Evolutionary conservation across 2,329 filamentous ascomycete species (phyloP).

Genomic region (Verticillium klebahnii): DNA sequence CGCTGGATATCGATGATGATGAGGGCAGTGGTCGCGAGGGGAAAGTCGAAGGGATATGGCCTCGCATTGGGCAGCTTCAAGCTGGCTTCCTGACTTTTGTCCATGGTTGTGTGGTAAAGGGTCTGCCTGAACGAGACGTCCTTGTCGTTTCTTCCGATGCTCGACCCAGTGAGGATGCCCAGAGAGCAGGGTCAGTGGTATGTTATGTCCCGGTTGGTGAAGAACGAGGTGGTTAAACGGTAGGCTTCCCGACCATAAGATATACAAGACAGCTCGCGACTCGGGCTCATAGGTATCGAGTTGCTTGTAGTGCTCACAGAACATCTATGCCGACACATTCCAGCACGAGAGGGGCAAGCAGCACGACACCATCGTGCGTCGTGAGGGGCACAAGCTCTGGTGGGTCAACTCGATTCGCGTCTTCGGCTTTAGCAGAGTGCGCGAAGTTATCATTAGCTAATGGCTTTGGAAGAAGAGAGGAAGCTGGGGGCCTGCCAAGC

Average conservation of each 20-base stretch:
- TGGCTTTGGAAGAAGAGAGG: background rate
- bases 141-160: no score
- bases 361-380: background rate
- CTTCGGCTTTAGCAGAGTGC: background rate
- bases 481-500: background rate
- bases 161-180: no score
- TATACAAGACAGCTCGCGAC: background rate
- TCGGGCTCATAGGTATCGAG: background rate
- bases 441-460: background rate
- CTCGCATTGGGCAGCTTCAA: constrained; percentile 4
- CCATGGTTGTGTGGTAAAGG: background rate
- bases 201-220: no score
- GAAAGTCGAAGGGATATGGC: constrained; percentile 28
- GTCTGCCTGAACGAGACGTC: background rate
- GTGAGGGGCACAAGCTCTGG: background rate
- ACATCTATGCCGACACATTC: background rate
- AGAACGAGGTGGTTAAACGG: background rate
- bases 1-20: constrained; percentile 53
- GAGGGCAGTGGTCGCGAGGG: constrained; percentile 39
- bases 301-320: no score
- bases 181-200: no score
- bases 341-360: background rate
- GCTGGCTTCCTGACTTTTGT: background rate
- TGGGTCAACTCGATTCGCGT: background rate
- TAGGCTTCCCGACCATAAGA: background rate